phyloP scores from a whole-genome alignment of 768 basidiomycete species.

The Pleurotus eryngii region DNA sequence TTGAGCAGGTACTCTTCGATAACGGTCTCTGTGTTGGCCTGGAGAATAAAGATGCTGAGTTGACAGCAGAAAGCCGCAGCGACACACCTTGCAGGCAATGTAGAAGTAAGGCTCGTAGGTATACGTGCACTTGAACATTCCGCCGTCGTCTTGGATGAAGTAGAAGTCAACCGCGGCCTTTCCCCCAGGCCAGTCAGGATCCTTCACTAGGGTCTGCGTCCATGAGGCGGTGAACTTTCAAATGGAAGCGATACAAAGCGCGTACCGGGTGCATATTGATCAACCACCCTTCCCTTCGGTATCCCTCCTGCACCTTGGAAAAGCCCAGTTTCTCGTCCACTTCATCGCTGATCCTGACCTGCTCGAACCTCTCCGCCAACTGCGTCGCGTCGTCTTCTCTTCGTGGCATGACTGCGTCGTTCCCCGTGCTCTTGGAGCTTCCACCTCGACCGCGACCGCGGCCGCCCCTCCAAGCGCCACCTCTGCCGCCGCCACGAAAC shows the following conservation, averaged over 20 bases:
- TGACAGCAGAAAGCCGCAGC: not conserved
- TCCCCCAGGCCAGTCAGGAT: constrained; percentile 79
- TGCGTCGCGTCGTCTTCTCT: constrained; percentile 91
- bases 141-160: constrained; percentile 96
- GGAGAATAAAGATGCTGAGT: constrained; percentile 5
- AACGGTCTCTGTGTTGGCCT: constrained; percentile 82
- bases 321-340: constrained; percentile 95
- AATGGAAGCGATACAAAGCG: not conserved
- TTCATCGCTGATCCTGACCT: constrained; percentile 71
- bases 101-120: constrained; percentile 94
- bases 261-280: constrained; percentile 98
- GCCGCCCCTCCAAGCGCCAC: constrained; percentile 46
- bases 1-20: constrained; percentile 97
- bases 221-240: not conserved
- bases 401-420: constrained; percentile 30
- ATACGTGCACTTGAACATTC: constrained; percentile 92
- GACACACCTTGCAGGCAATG: constrained; percentile 82
- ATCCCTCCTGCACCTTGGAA: constrained; percentile 73
- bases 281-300: constrained; percentile 83
- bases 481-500: constrained; percentile 47
- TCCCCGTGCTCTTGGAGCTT: too few species aligned
- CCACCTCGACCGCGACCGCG: constrained; percentile 42
- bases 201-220: constrained; percentile 77
- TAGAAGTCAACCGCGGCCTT: constrained; percentile 93
- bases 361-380: constrained; percentile 83